These are phyloP conservation scores for Trametopsis cervina DNA, from an alignment of 768 basidiomycete genomes.

Conservation along the genomic window DNA sequence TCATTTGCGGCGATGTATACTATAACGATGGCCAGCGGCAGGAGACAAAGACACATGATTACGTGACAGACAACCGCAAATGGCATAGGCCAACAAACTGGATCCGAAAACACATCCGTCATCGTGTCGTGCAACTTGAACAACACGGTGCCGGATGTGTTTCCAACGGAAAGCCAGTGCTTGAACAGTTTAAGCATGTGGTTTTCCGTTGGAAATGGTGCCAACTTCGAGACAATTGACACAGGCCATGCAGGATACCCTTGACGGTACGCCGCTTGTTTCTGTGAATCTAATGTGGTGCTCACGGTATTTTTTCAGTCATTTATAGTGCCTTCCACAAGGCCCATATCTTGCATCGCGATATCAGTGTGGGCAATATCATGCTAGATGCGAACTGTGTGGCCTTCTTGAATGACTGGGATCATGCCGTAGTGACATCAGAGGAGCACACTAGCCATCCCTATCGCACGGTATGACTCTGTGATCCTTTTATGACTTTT, in stretches of 20 bases:
- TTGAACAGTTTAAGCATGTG: no score
- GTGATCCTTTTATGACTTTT: not conserved
- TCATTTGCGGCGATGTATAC: not conserved
- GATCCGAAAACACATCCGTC: not conserved
- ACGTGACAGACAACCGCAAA: not conserved
- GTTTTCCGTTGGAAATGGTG: not conserved
- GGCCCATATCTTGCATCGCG: not conserved
- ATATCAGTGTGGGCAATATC: not conserved
- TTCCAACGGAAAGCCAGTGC: no score
- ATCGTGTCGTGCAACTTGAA: no score
- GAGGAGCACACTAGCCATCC: not conserved
- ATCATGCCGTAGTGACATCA: not conserved
- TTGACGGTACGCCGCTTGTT: not conserved
- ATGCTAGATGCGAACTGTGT: not conserved
- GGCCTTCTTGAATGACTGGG: not conserved
- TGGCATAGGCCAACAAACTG: not conserved
- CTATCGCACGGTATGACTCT: not conserved
- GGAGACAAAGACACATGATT: not conserved
- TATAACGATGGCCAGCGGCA: not conserved
- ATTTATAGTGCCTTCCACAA: not conserved
- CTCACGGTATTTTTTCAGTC: not conserved
- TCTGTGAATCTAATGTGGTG: not conserved
- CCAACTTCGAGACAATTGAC: not conserved
- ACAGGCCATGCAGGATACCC: not conserved
- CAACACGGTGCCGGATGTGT: no score